Conservation (phyloP, 352 stramenopile genomes). For the Aphanomyces invadans region DNA sequence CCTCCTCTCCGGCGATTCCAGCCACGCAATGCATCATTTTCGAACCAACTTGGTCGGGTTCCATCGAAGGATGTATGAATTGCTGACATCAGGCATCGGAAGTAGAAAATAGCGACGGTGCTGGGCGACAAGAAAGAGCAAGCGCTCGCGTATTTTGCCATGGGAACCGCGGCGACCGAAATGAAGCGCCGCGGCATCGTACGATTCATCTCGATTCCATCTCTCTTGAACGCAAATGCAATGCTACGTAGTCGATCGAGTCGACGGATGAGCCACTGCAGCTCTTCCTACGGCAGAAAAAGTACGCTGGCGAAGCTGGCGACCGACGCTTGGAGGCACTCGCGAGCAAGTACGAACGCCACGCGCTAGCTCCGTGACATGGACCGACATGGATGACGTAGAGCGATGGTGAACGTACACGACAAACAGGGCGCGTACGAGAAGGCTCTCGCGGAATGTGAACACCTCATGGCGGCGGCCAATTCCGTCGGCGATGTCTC, state of each 20-base stretch:
- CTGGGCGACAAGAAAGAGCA: constrained; percentile 17
- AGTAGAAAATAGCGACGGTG: constrained; percentile 5
- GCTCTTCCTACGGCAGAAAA: constrained; percentile 13
- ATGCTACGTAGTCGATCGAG: background rate
- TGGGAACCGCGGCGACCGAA: constrained; percentile 14
- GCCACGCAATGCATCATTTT: constrained; percentile 13
- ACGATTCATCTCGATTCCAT: background rate
- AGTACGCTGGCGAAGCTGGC: background rate
- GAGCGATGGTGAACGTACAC: constrained; percentile 11
- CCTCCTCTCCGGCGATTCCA: constrained; percentile 11
- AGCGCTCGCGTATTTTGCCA: constrained; percentile 18
- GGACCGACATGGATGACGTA: no score
- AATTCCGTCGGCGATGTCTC: background rate
- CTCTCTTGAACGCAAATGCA: no score
- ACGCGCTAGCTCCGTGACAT: no score
- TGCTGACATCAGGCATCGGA: background rate
- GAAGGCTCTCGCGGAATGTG: constrained; percentile 16
- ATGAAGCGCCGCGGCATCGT: constrained; percentile 19
- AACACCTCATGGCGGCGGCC: constrained; percentile 5
- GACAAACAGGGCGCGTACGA: constrained; percentile 12
- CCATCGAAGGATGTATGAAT: background rate
- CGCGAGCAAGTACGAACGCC: constrained; percentile 14
- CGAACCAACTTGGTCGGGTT: constrained; percentile 13
- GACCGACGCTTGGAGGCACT: constrained; percentile 1
- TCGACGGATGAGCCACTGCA: constrained; percentile 13